Evolutionary conservation across 1,284 basidiomycete genomes (phyloP), one percentile per base, ranked within the genome.

Genomic region (Malassezia sp.): DNA sequence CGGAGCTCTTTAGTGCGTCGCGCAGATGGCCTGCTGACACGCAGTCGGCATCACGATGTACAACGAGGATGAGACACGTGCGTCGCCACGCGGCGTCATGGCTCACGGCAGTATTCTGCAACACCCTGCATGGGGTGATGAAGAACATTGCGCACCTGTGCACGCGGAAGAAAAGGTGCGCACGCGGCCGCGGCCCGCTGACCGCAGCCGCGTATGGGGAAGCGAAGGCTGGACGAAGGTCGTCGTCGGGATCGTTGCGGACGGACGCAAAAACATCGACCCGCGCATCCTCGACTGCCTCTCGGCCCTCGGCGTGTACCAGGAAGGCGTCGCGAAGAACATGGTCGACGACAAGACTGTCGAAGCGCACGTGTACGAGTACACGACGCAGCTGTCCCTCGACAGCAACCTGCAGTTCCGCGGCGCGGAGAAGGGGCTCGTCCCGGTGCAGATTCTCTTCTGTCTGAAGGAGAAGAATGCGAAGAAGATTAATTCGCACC

Each of bases 131-230:
- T 42, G 65, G 65, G 30, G 63, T 68, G 38, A 61, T 68, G 63
- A 61, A 52, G 40, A 68, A 68, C 48, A 65, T 68, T 35, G 63
- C 72, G 11, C 72, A 93, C 41, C 71, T 90, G 51, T 88, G 84
- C 69, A 83, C 81, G 57, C 75, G 86, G 17, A 82, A 83, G 34
- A 73, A 84, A 44, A 84, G 81, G 59, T 87, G 85, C 75, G 93
- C 83, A 1, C 95, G 90, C 90, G 88, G 88, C 1, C 83, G 85
- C 67, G 86, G 93, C n/a, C 0, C 88, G 89, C 0, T 95, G 90
- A 90, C 91, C 93, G 75, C 95, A 93, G 56, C 70, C 86, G 91
- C 29, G 86, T 91, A 22, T 90, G 86, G 63, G 77, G 80, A 27
- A 84, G 88, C 70, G 84, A 84, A 0, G 77, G 87, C 33, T 71